Percentiles rank a stretch among this genome's conserved stretches.
These are phyloP conservation scores for Serendipita indica DNA, from an alignment of 768 basidiomycete genomes.

Conservation along the genomic window DNA sequence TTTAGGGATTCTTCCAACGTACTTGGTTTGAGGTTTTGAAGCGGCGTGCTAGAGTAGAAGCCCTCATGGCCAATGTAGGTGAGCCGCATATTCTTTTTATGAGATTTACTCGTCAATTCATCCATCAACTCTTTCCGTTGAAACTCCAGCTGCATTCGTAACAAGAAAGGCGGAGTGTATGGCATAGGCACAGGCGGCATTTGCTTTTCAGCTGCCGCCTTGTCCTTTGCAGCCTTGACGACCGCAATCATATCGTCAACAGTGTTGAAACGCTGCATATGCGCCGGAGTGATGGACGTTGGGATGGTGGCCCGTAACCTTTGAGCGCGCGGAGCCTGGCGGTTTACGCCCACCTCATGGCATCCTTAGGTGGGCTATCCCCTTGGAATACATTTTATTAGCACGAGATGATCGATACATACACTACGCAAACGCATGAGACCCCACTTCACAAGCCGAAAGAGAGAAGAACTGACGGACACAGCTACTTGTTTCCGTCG, in stretches of 20 bases:
- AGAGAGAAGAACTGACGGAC: no score
- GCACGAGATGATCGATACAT: no score
- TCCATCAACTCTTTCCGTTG: background rate
- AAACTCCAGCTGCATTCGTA: background rate
- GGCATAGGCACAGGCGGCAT: background rate
- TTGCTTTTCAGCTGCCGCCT: background rate
- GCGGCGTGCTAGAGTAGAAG: background rate
- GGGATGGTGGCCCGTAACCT: no score
- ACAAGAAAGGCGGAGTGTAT: background rate
- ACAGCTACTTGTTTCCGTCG: no score
- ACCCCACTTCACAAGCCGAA: no score
- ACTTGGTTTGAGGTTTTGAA: background rate
- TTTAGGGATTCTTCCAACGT: background rate
- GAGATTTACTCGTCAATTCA: background rate
- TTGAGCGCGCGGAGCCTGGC: no score
- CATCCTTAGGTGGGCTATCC: no score
- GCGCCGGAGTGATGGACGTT: no score
- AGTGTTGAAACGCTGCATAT: no score
- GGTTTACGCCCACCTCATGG: no score
- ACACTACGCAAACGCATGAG: no score
- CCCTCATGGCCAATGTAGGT: conserved; percentile 1
- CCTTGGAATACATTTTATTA: no score
- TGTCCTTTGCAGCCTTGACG: background rate
- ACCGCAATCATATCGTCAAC: background rate
- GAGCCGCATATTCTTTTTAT: background rate